Base-by-base conservation (phyloP, 768 basidiomycete species). In the Chalciporus pseudorubinellus region DNA sequence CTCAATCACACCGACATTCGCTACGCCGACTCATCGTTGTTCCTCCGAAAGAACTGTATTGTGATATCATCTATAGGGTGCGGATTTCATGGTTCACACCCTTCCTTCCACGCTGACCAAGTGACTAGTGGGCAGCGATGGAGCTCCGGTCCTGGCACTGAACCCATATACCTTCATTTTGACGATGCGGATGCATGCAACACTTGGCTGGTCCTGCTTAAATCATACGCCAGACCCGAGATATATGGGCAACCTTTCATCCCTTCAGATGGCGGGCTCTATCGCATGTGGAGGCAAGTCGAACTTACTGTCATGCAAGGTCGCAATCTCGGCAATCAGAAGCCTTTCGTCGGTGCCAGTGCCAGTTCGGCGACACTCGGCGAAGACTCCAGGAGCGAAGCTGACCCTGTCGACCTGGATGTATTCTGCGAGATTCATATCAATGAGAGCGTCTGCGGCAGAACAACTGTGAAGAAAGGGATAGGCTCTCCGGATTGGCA, bases 221-320 rank as follows among this genome's bases (percentile, higher is more conserved):
- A 84, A 52, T 89, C 91, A 3, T 92, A 88, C 67, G 85, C 92
- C 12, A 77, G 78, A 45, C 85, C 89, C 1, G 91, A 92, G 67
- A 81, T 87, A 48, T 89, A 91, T 62, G 89, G 86, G 29, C 74
- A 76, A 57, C 71, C 77, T 64, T 73, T 76, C 57, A 73, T 74
- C 34, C 74, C 80, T 19, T 61, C 68, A 45, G 84, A 84, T 53
- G 87, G 85, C 39, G 90, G 90, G 7, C 80, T 87, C 11, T 92
- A 89, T 69, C 84, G 92, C 48, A 87, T 93, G 81, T 93, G 89
- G 87, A 78, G 92, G 45, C 87, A 89, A 65, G 77, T 93, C 20
- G 82, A 89, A 55, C 72, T 93, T 21, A 79, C 80, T 26, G 75
- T 91, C 48, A 74, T 85, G 34, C 86, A 89, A 68, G 90, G 83